Base-by-base conservation (phyloP, 768 basidiomycete species). In the Tulasnella sp. region DNA sequence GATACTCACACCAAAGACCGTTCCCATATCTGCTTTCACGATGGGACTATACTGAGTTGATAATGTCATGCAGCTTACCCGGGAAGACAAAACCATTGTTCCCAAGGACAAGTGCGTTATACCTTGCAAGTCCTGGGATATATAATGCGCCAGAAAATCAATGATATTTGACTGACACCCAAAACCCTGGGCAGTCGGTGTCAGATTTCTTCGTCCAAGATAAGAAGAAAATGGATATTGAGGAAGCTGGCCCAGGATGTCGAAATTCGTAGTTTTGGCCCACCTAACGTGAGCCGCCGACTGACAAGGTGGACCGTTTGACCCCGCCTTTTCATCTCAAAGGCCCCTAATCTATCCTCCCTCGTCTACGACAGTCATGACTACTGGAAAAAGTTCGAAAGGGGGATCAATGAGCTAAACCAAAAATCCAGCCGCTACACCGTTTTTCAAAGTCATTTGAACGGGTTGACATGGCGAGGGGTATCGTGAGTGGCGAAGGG, bases 401-500 rank as follows among this genome's bases (percentile, higher is more conserved):
- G 63, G 0, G 64, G 71, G 11, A 68, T 88, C 19, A 59, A 67
- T 3, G 60, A 68, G 19, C 66, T 87, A 59, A 83, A 84, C 59
- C 60, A 65, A 1, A 62, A 63, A 3, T 74, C 78, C 0, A 67
- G 69, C 1, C 50, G 65, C 0, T 71, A 69, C 1, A 73, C 72
- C 22, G 69, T 69, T n/a, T 10, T 83, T 81, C 71, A 89, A 87
- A 64, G 72, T 85, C 11, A 71, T 88, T 50, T 78, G 83, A 57
- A 68, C 87, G 2, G 78, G 78, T 1, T 73, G 87, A 63, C 87
- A 90, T 62, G 87, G 86, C 1, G 73, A 88, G 69, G 87, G 85
- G 51, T 79, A 75, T 64, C 85, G 85, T 86, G 67, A 64, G 83
- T 63, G 15, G 15, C 34, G 34, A 38, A 38, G 5, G 34, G n/a